Evolutionary conservation across 2,329 filamentous ascomycete genomes (phyloP), one percentile per base, ranked within the genome.

Genomic region (Metarhizium anisopliae): DNA sequence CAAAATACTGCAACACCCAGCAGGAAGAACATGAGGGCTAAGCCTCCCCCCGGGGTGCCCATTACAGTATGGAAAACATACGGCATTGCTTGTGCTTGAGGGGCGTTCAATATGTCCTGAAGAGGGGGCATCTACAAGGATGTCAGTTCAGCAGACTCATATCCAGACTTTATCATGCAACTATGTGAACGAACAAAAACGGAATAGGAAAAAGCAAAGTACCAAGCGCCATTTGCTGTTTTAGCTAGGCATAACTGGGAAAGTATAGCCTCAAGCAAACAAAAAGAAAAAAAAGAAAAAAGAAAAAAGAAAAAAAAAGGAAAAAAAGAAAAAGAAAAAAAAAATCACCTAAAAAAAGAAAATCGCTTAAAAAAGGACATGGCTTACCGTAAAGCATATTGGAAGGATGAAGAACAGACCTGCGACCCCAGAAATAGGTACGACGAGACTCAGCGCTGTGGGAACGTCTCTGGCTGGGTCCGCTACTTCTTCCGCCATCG

Each of bases 401-500:
- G 80, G 79, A 16, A 82, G 72, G 57, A 79, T n/a, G 30, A 53
- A 51, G 42, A 53, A 79, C 1, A 83, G 63, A 1, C 79, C 80
- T 0, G 77, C 76, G 45, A 80, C 68, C 1, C 78, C 78, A 10
- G 77, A 78, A 16, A 83, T 73, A 0, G 79, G 78, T 3, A 82
- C 69, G 55, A 74, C 77, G 3, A 80, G 70, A 8, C 75, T 70
- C 53, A 83, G 73, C 10, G 79, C 80, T 38, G 71, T 76, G 0
- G 80, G 79, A 0, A 83, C 68, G 60, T 78, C 78, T 25, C 77
- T 59, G 0, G 77, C 72, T 2, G 82, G 78, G 52, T 81, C 72
- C 7, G 72, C 65, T 42, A 77, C 80, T 65, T 84, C 81, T 67
- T 85, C 81, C 1, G 80, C 80, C 82, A 84, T 85, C 8, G 78